Evolutionary conservation across 352 stramenopile species (phyloP).

Genomic region (Phytophthora europaea): DNA sequence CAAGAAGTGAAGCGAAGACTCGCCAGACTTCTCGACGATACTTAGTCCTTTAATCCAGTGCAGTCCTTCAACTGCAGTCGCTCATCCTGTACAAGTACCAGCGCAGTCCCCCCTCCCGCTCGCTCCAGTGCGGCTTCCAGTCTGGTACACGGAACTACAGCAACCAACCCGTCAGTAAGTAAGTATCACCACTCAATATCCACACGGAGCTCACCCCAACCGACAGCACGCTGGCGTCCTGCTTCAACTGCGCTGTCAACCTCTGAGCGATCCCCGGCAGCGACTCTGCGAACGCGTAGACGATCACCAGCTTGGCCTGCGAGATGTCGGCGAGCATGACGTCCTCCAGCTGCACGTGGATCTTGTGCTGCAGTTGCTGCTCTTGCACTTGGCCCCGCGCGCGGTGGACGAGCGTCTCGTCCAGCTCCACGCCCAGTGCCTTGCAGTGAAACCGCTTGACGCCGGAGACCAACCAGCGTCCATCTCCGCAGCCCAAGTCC

Average conservation of each 20-base stretch:
- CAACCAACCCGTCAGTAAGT: conserved; percentile 3
- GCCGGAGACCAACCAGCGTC: conserved; percentile 78
- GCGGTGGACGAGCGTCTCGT: conserved; percentile 56
- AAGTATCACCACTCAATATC: neutral
- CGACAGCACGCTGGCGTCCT: conserved; percentile 67
- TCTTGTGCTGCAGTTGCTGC: conserved; percentile 42
- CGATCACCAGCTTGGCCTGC: conserved; percentile 72
- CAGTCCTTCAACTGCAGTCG: conserved; percentile 17
- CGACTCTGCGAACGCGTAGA: conserved; percentile 89
- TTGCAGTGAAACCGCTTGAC: conserved; percentile 66
- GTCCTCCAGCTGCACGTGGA: conserved; percentile 64
- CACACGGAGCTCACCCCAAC: conserved; percentile 62
- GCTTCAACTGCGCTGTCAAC: conserved; percentile 51
- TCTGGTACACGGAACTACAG: conserved; percentile 79
- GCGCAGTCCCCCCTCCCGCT: conserved; percentile 58
- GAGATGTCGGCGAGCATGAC: conserved; percentile 68
- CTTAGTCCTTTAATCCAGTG: conserved; percentile 2
- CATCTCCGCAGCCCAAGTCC: conserved; percentile 86
- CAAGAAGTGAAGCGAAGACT: conserved; percentile 77
- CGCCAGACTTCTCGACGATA: conserved; percentile 50
- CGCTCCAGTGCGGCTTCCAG: conserved; percentile 70
- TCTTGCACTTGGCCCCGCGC: conserved; percentile 38
- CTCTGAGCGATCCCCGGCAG: conserved; percentile 67
- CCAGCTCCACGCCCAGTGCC: conserved; percentile 80
- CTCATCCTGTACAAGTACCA: conserved; percentile 85